Conservation (phyloP, 2,329 filamentous ascomycete genomes). For the Elsinoe fawcettii region DNA sequence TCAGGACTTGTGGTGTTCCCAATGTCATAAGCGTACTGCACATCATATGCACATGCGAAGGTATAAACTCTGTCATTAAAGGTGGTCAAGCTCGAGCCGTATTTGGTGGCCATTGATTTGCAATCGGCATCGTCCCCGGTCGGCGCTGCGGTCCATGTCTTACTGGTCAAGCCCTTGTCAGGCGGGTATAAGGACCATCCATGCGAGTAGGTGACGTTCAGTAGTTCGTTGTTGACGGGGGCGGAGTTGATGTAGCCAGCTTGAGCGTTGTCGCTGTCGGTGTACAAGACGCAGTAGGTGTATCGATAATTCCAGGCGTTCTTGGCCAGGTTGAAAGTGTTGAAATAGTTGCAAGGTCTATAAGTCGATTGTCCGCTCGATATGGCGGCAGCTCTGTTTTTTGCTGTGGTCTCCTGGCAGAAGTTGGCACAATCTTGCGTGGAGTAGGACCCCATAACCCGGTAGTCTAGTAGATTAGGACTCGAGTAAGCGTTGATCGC, state of each 20-base stretch:
- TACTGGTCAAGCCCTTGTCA: constrained; percentile 13
- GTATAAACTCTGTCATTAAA: constrained; percentile 16
- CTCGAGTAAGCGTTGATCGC: constrained; percentile 7
- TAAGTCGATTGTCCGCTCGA: constrained; percentile 10
- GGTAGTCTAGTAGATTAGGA: not conserved
- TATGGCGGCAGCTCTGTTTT: constrained; percentile 1
- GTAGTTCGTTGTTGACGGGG: not conserved
- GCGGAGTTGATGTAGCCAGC: constrained; percentile 1
- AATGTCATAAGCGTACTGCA: constrained; percentile 17
- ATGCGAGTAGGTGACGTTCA: constrained; percentile 16
- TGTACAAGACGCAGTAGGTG: constrained; percentile 16
- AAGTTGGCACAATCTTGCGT: constrained; percentile 12
- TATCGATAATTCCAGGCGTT: constrained; percentile 13
- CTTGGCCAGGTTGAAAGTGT: constrained; percentile 18
- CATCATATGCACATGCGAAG: constrained; percentile 17
- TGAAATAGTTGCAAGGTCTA: constrained; percentile 19
- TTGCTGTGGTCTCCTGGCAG: constrained; percentile 11
- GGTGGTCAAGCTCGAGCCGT: constrained; percentile 10
- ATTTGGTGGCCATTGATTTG: constrained; percentile 10
- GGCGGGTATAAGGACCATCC: constrained; percentile 17
- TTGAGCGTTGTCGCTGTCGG: not conserved
- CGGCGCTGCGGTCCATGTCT: constrained; percentile 16
- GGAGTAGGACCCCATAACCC: constrained; percentile 10
- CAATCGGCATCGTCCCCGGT: constrained; percentile 16
- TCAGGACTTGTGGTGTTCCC: constrained; percentile 16